Percentiles rank a stretch among this genome's conserved stretches.
Evolutionary conservation across 345 rosid species (phyloP).

Genomic region (Gossypium sturtianum): DNA sequence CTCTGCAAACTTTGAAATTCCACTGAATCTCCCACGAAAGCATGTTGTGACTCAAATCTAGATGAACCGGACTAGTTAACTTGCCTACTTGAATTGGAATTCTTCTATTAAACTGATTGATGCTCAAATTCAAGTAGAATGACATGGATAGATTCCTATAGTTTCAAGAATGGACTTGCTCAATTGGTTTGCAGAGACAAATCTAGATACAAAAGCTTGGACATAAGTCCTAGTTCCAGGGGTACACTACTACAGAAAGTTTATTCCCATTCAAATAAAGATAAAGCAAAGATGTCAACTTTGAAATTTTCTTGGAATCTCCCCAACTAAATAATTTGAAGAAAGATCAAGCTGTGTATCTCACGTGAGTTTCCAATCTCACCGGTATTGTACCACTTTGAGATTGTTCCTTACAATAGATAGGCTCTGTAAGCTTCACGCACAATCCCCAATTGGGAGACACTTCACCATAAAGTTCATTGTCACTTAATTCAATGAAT

Average conservation of each 20-base stretch:
- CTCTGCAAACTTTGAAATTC: constrained; percentile 19
- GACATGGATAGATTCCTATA: constrained; percentile 14
- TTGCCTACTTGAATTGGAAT: constrained; percentile 30
- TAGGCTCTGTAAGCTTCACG: neutral
- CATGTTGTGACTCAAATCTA: constrained; percentile 36
- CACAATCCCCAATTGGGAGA: constrained; percentile 3
- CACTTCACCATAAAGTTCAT: constrained; percentile 14
- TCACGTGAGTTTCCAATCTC: too few species aligned
- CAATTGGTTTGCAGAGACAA: constrained; percentile 31
- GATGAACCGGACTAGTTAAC: constrained; percentile 13
- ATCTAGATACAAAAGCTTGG: constrained; percentile 22
- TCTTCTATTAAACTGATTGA: constrained; percentile 17
- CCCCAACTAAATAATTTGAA: too few species aligned
- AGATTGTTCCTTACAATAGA: constrained; percentile 18
- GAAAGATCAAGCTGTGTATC: too few species aligned
- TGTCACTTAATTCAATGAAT: neutral
- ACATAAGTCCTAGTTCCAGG: constrained; percentile 18
- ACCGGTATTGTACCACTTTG: constrained; percentile 17
- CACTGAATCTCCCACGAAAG: constrained; percentile 25
- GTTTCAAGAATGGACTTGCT: constrained; percentile 13
- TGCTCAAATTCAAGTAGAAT: constrained; percentile 28
- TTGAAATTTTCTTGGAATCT: too few species aligned
- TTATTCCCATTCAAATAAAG: too few species aligned
- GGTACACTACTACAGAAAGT: too few species aligned
- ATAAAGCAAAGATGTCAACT: too few species aligned